Conservation (phyloP, 148 eudicot genomes). For the Euryodendron excelsum region DNA sequence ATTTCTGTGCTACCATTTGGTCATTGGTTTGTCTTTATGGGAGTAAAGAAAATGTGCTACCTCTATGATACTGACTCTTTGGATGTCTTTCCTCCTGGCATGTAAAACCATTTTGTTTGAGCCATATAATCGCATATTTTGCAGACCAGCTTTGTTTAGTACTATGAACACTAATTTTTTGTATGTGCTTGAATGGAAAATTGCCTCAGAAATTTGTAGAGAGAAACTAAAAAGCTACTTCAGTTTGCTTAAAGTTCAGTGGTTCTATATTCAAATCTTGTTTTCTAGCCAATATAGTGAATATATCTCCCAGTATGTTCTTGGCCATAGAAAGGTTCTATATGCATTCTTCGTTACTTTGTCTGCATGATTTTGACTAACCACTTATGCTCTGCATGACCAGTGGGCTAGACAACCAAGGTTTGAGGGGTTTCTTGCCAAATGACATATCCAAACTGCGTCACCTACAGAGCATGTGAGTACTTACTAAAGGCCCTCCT, state of each 20-base stretch:
- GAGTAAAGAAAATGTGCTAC: background rate
- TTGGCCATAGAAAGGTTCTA: background rate
- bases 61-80: background rate
- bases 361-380: background rate
- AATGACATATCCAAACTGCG: conserved; percentile 63
- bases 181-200: background rate
- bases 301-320: background rate
- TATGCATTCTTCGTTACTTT: background rate
- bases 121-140: background rate
- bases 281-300: background rate
- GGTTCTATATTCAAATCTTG: background rate
- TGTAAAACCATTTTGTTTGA: background rate
- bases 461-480: conserved; percentile 93
- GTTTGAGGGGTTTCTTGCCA: conserved; percentile 82
- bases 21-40: background rate
- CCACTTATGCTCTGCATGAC: conserved; percentile 20
- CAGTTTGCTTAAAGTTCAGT: background rate
- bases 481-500: conserved; percentile 12
- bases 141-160: background rate
- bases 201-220: background rate
- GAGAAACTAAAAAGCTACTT: background rate
- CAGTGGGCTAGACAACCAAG: conserved; percentile 96
- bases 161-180: background rate
- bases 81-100: background rate
- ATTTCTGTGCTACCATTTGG: too few species aligned